phyloP scores from a whole-genome alignment of 345 rosid genomes.

The Conringia planisiliqua region DNA sequence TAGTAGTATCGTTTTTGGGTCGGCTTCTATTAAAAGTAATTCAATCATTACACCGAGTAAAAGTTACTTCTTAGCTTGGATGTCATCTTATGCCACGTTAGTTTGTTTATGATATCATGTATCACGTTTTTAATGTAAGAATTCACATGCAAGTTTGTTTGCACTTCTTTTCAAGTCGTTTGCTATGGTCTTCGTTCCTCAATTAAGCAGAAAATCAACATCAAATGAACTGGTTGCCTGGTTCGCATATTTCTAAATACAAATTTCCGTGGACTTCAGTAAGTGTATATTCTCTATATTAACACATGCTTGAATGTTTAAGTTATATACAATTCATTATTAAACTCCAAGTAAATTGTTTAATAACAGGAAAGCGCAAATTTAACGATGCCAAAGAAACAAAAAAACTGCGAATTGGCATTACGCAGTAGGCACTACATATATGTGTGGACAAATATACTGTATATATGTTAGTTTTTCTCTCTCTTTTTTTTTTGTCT shows the following conservation, averaged over 20 bases:
- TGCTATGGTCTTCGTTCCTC: background rate
- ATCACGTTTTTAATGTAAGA: background rate
- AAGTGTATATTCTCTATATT: background rate
- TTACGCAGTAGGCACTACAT: background rate
- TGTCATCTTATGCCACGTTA: background rate
- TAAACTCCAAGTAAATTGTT: background rate
- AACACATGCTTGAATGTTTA: background rate
- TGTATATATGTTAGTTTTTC: no score
- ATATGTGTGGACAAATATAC: no score
- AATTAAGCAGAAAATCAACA: background rate
- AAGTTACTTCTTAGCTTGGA: background rate
- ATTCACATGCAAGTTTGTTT: background rate
- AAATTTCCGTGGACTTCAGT: background rate
- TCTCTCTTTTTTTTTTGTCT: no score
- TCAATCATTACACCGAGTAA: conserved; percentile 8
- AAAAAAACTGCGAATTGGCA: background rate
- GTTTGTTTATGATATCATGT: background rate
- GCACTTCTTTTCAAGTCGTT: background rate
- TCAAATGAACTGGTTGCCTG: background rate
- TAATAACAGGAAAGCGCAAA: background rate
- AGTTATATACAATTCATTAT: background rate
- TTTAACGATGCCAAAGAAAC: background rate
- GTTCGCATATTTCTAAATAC: background rate
- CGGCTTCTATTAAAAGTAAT: background rate
- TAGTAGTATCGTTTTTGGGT: background rate